phyloP scores from a whole-genome alignment of 345 rosid species.

The Punica granatum region DNA sequence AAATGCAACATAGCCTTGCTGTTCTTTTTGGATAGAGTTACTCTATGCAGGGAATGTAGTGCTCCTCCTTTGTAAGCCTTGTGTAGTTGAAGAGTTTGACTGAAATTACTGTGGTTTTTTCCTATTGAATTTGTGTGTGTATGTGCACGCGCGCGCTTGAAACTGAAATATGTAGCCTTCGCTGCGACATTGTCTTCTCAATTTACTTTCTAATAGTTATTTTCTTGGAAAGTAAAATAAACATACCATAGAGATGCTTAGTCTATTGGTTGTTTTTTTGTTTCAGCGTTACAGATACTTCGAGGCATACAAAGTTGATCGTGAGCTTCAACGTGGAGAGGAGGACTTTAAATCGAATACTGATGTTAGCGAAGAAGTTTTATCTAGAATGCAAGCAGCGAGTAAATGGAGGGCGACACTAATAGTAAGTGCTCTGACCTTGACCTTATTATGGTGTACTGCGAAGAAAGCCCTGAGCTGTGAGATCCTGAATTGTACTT shows the following conservation, averaged over 20 bases:
- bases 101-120: neutral
- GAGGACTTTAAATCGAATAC: conserved; percentile 43
- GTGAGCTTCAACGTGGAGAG: conserved; percentile 58
- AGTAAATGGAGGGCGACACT: conserved; percentile 64
- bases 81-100: neutral
- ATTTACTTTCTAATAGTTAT: neutral
- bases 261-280: neutral
- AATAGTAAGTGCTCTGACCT: conserved; percentile 53
- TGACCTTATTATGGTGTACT: neutral
- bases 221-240: neutral
- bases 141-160: no score
- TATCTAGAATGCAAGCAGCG: conserved; percentile 54
- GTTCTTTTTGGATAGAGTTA: neutral
- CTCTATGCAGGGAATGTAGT: neutral
- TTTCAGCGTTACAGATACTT: conserved; percentile 84
- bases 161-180: no score
- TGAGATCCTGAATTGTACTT: neutral
- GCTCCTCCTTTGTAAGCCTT: neutral
- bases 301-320: conserved; percentile 74
- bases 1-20: neutral
- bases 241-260: neutral
- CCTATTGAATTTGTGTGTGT: neutral
- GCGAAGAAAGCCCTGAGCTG: neutral
- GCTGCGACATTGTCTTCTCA: no score
- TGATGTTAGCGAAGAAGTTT: conserved; percentile 34